Evolutionary conservation across 2,329 filamentous ascomycete species (phyloP).

Genomic region (Trichoderma gracile): DNA sequence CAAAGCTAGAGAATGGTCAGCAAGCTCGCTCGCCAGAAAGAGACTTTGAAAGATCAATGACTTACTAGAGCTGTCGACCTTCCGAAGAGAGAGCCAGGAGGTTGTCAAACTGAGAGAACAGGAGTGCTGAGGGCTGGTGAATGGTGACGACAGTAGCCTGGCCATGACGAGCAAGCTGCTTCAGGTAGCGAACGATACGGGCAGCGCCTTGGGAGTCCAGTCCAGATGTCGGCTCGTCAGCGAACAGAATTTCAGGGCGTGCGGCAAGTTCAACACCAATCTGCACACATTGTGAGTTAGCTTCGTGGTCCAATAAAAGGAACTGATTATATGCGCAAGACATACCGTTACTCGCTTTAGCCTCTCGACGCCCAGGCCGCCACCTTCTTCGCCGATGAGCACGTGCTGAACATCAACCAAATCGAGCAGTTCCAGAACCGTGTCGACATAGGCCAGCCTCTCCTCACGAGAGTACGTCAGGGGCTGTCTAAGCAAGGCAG

Average conservation of each 20-base stretch:
- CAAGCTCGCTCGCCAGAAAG: too few species aligned
- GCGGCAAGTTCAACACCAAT: constrained; percentile 64
- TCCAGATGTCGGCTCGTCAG: constrained; percentile 66
- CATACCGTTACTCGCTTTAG: constrained; percentile 52
- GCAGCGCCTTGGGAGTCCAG: constrained; percentile 69
- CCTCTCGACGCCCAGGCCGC: constrained; percentile 54
- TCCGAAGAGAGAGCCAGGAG: constrained; percentile 64
- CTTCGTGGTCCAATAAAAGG: too few species aligned
- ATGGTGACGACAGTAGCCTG: constrained; percentile 71
- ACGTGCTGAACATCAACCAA: constrained; percentile 50
- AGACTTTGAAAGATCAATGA: too few species aligned
- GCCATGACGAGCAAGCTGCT: constrained; percentile 64
- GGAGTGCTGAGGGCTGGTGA: constrained; percentile 66
- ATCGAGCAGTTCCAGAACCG: constrained; percentile 67
- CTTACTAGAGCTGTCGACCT: constrained; percentile 60
- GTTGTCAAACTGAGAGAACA: constrained; percentile 67
- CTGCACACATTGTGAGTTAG: too few species aligned
- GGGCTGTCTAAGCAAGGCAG: constrained; percentile 68
- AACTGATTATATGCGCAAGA: too few species aligned
- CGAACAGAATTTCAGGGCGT: constrained; percentile 60
- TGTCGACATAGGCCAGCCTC: constrained; percentile 74
- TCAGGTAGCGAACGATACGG: constrained; percentile 64
- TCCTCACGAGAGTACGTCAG: constrained; percentile 62
- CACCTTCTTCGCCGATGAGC: constrained; percentile 52
- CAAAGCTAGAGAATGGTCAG: constrained; percentile 45